Conservation (phyloP, 2,329 filamentous ascomycete species). For the Neofusicoccum parvum region DNA sequence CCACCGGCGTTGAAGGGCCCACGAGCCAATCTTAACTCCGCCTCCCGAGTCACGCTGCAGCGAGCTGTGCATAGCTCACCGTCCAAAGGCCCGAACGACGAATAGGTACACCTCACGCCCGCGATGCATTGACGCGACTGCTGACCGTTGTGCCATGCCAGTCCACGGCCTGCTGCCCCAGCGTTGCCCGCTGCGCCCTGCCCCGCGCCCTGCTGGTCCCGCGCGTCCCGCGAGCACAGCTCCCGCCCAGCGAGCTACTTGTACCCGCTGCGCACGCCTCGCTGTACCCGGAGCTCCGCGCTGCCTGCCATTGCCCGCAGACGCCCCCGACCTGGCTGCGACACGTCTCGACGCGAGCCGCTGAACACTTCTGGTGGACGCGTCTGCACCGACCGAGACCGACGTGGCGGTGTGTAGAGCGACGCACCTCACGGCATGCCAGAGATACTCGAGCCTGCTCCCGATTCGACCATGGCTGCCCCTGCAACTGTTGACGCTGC, state of each 20-base stretch:
- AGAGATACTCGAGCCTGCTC: neutral
- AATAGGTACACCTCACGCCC: slow-evolving; percentile 5
- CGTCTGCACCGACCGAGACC: neutral
- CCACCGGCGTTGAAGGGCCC: neutral
- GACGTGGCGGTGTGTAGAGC: slow-evolving; percentile 14
- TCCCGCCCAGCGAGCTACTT: slow-evolving; percentile 10
- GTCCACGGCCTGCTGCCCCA: neutral
- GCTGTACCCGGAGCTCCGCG: slow-evolving; percentile 5
- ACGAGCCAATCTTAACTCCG: slow-evolving; percentile 19
- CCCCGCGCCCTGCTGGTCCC: slow-evolving; percentile 8
- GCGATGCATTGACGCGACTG: slow-evolving; percentile 13
- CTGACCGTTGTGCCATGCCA: slow-evolving; percentile 11
- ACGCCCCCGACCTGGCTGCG: slow-evolving; percentile 4
- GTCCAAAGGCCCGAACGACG: slow-evolving; percentile 10
- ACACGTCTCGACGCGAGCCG: neutral
- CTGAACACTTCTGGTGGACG: neutral
- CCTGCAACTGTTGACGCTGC: slow-evolving; percentile 17
- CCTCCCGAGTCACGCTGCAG: slow-evolving; percentile 17
- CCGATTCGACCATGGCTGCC: slow-evolving; percentile 16
- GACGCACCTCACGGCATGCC: slow-evolving; percentile 8
- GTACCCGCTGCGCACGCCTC: neutral
- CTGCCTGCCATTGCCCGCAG: neutral
- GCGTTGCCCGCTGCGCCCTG: neutral
- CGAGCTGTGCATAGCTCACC: slow-evolving; percentile 16
- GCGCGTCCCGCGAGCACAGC: slow-evolving; percentile 2